Evolutionary conservation across 371 early-diverging fungal genomes (phyloP), one percentile per base, ranked within the genome.

Genomic region (Apophysomyces ossiformis): DNA sequence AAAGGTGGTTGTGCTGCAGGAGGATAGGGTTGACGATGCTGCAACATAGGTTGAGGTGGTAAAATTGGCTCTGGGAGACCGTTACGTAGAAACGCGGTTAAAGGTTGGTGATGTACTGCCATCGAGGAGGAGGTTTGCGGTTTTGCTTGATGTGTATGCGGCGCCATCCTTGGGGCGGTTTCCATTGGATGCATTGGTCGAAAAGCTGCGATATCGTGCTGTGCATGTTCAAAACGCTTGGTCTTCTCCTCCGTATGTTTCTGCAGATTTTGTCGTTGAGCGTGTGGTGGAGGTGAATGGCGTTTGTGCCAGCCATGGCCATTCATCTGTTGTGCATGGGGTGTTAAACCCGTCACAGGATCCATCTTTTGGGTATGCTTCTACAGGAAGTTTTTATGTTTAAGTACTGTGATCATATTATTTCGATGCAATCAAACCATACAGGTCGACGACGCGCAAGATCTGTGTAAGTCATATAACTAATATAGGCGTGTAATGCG

Each of bases 391-490:
- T 1, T 26, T 1, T 26, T 26, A 26, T 2, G 32, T 1, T 26
- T 26, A 26, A 26, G 32, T 26, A 26, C 32, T 26, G 32, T 26
- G 32, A 26, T 3, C 2, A 26, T 26, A 26, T 26, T 26, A 26
- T 26, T 2, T 26, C 32, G 2, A 2, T 26, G 0, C 32, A 26
- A 26, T 26, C 32, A 26, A 26, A 26, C 32, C 32, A 26, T 26
- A 26, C 32, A 26, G 60, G 61, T 57, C 60, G 66, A 57, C 65
- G 66, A 44, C 71, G 68, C 15, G 58, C 61, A n/a, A 77, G 47
- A 67, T 81, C 82, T 38, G 75, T 69, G 61, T 76, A 82, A 12
- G 72, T 82, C 69, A 74, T 79, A 18, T 82, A 82, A 47, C 78
- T 77, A 21, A 82, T 82, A 45, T 79, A 82, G 6, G 78, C 79